Evolutionary conservation across 495 filamentous ascomycete species (phyloP), one percentile per base, ranked within the genome.

Genomic region (Penicillium verhagenii): DNA sequence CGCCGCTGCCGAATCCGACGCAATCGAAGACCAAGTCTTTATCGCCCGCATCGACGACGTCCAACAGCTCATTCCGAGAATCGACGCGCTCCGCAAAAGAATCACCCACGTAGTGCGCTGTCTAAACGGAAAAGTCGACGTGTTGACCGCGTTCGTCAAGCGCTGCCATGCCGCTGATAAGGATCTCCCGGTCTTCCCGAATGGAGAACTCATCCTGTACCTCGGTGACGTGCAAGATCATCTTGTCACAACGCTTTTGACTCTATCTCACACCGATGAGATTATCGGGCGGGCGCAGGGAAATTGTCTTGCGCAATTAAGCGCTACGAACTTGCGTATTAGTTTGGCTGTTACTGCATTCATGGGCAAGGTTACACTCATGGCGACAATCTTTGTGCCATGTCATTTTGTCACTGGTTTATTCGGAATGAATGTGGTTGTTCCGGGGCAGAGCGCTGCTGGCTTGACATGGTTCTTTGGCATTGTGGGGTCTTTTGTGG

Each of bases 201-300:
- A 88, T 2, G 90, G 89, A 63, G 92, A 97, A 60, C 90, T 97
- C 44, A 88, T 91, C 19, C 77, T 97, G 48, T 97, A 97, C 63
- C 81, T 97, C 0, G 87, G 89, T 47, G 93, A 97, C 72, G 93
- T 96, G 47, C 93, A 97, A 67, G 93, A 97, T 66, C 93, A 97
- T 75, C 88, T 97, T n/a, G 87, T 97, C 11, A 97, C 93, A 43
- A 96, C 94, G 83, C 86, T 94, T 78, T 87, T 84, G 52, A 94
- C 91, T 63, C 77, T 97, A 14, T 79, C 79, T 4, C 94, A 97
- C 58, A 93, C 92, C 56, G 94, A 97, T 65, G 96, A 96, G 76
- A 96, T 97, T 73, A 81, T 96, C 24, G 87, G 86, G 0, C 86
- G 93, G 21, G 84, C 83, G 14, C 92, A 96, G 76, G 85, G 84